These are phyloP conservation scores for Rubia balearica DNA, from an alignment of 305 asterid genomes.

Conservation along the genomic window DNA sequence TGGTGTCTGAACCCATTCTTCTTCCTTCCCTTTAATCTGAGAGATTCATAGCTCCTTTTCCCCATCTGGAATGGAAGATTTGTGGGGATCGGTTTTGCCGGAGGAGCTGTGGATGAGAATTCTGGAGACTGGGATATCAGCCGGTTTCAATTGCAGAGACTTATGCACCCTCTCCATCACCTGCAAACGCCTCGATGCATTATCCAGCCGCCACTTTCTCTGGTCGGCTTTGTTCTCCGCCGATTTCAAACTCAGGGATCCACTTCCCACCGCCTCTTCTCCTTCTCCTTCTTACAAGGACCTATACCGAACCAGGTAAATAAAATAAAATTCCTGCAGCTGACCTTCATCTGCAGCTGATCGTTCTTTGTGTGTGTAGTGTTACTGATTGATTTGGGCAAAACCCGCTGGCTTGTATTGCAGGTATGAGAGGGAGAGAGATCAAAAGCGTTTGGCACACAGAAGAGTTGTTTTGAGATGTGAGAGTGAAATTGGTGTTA, in stretches of 20 bases:
- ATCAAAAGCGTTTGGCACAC: slow-evolving; percentile 49
- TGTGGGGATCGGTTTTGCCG: slow-evolving; percentile 43
- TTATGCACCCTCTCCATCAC: slow-evolving; percentile 63
- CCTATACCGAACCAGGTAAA: slow-evolving; percentile 62
- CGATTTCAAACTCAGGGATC: slow-evolving; percentile 28
- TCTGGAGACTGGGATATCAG: slow-evolving; percentile 49
- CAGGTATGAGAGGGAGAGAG: slow-evolving; percentile 61
- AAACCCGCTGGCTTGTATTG: neutral
- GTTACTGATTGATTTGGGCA: no score
- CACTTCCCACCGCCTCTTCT: slow-evolving; percentile 24
- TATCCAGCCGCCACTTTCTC: slow-evolving; percentile 53
- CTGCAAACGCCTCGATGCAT: slow-evolving; percentile 49
- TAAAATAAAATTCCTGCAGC: no score
- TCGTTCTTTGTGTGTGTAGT: no score
- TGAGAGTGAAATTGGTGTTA: slow-evolving; percentile 61
- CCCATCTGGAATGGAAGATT: neutral
- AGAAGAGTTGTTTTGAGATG: slow-evolving; percentile 61
- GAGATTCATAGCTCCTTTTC: no score
- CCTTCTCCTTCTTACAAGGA: slow-evolving; percentile 32
- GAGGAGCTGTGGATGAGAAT: slow-evolving; percentile 77
- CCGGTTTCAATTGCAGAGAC: slow-evolving; percentile 37
- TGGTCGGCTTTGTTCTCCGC: slow-evolving; percentile 57
- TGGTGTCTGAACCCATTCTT: no score
- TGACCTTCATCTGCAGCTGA: no score
- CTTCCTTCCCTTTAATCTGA: no score